Evolutionary conservation across 1,284 basidiomycete genomes (phyloP), one percentile per base, ranked within the genome.

Genomic region (Tranzscheliella williamsii): DNA sequence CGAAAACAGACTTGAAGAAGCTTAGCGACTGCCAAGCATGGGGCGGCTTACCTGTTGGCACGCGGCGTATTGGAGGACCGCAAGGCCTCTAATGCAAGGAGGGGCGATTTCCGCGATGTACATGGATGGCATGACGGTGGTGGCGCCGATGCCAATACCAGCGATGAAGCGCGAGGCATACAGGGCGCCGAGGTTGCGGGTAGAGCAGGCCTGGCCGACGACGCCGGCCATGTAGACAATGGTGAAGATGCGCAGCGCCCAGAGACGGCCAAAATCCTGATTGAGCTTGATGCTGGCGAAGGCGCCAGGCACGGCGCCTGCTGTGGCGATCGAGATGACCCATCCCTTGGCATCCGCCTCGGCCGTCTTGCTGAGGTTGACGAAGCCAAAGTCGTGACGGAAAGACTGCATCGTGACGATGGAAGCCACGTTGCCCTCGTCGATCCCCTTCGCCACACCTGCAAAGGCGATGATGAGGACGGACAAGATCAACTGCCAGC

Each of bases 281-380:
- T 41, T 41, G 30, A 41, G 21, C 29, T 41, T 41, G 39, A 41
- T 41, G 29, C 39, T 41, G 20, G 39, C 39, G 24, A 41, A 41
- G 9, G 30, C 29, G 22, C 39, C 39, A 5, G 39, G 39, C 3
- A 41, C 39, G 2, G 39, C 39, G 18, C 39, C 39, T 2, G 39
- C 39, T 1, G 39, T 41, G 2, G 39, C 39, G 15, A 41, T 41
- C 20, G 39, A 18, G 9, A 41, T 41, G 21, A 41, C 39, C 39
- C 39, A 41, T 5, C 39, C 39, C 24, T 41, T 41, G 20, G 33
- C 39, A 17, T 41, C 24, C 30, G 39, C 39, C 26, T 41, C 39
- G 20, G 20, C 39, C 2, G 30, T 32, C 20, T 24, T 41, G 30
- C 22, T 32, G 6, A 41, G 39, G 29, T 22, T 24, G 20, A 3